Conservation (phyloP, 768 basidiomycete genomes). For the Pleurotus ostreatus region DNA sequence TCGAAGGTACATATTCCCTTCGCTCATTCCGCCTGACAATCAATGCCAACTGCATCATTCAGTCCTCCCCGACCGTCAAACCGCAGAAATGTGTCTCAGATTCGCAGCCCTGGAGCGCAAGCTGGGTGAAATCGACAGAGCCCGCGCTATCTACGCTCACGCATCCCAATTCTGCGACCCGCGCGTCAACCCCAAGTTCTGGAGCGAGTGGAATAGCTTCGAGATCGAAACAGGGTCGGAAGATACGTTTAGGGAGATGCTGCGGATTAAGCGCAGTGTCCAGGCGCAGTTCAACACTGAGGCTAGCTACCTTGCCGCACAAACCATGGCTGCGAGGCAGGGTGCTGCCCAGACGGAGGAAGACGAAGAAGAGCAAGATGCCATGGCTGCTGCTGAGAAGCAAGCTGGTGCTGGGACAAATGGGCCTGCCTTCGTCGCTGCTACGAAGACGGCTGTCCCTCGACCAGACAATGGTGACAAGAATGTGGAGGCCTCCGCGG, state of each 20-base stretch:
- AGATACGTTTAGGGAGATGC: slow-evolving; percentile 95
- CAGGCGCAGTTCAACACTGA: slow-evolving; percentile 99
- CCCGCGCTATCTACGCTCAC: slow-evolving; percentile 93
- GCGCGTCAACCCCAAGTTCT: slow-evolving; percentile 86
- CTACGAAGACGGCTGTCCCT: slow-evolving; percentile 48
- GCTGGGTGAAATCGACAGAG: slow-evolving; percentile 97
- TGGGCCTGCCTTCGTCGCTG: slow-evolving; percentile 76
- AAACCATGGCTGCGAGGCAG: slow-evolving; percentile 70
- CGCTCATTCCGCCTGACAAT: background rate
- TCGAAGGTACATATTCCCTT: slow-evolving; percentile 51
- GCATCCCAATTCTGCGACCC: slow-evolving; percentile 99
- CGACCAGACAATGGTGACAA: slow-evolving; percentile 31
- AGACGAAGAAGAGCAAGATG: slow-evolving; percentile 50
- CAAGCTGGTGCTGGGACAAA: slow-evolving; percentile 47
- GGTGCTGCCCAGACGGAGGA: slow-evolving; percentile 47
- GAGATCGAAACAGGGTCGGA: slow-evolving; percentile 99
- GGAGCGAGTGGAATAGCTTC: slow-evolving; percentile 96
- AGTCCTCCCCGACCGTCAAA: slow-evolving; percentile 88
- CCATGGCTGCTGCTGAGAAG: slow-evolving; percentile 85
- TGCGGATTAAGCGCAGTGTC: slow-evolving; percentile 95
- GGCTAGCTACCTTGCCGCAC: slow-evolving; percentile 87
- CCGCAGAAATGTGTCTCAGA: slow-evolving; percentile 95
- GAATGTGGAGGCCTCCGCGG: slow-evolving; percentile 21
- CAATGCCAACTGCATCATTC: background rate
- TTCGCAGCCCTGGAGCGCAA: slow-evolving; percentile 96